Conservation (phyloP, 495 filamentous ascomycete genomes). For the Pseudevernia furfuracea region DNA sequence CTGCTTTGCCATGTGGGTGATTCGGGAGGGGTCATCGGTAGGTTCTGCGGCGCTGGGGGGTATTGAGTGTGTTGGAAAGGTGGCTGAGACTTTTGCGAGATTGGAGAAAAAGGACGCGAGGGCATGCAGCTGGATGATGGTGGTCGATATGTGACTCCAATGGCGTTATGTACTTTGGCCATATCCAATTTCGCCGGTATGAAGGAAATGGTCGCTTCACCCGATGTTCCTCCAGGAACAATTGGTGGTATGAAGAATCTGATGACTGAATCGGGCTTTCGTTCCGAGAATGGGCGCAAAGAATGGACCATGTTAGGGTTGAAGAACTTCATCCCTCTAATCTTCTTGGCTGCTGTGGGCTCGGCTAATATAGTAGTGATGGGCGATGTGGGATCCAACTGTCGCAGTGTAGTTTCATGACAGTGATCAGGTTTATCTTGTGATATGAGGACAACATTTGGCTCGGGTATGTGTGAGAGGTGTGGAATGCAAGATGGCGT, state of each 20-base stretch:
- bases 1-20: slow-evolving; percentile 18
- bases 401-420: slow-evolving; percentile 55
- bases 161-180: slow-evolving; percentile 53
- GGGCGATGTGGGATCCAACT: slow-evolving; percentile 45
- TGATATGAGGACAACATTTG: slow-evolving; percentile 60
- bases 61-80: slow-evolving; percentile 12
- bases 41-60: slow-evolving; percentile 6
- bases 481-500: slow-evolving; percentile 49
- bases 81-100: slow-evolving; percentile 19
- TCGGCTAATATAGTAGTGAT: slow-evolving; percentile 58
- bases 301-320: slow-evolving; percentile 43
- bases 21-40: slow-evolving; percentile 25
- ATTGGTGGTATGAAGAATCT: slow-evolving; percentile 42
- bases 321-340: slow-evolving; percentile 60
- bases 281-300: slow-evolving; percentile 42
- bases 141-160: slow-evolving; percentile 63
- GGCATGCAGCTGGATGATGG: slow-evolving; percentile 32
- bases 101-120: slow-evolving; percentile 30
- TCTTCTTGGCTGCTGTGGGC: slow-evolving; percentile 51
- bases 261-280: slow-evolving; percentile 38
- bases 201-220: slow-evolving; percentile 59
- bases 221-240: slow-evolving; percentile 39
- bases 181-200: slow-evolving; percentile 55
- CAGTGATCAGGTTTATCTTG: slow-evolving; percentile 67
- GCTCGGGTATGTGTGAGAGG: slow-evolving; percentile 51